Base-by-base conservation (phyloP, 75 land plant genomes). In the Pinus tabuliformis region DNA sequence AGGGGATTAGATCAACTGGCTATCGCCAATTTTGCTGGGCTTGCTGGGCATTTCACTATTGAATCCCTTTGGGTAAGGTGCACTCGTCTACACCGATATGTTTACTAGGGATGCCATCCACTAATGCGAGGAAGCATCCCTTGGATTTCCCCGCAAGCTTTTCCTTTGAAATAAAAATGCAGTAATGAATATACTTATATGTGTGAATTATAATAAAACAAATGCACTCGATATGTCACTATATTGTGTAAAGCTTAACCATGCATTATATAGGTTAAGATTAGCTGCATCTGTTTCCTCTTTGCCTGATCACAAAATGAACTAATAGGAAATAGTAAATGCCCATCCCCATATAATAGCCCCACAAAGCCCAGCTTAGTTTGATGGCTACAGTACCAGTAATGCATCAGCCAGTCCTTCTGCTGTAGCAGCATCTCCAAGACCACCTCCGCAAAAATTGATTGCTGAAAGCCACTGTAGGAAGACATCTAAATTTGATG, bases 351-450 rank as follows among this genome's bases (percentile, higher is more conserved):
- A 72, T 8, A 22, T 17, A 18, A 78, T 26, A 18, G 22, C 17
- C 14, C 36, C 15, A 74, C 15, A 26, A 30, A 45, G 52, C 28
- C 9, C 42, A 36, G 26, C 20, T 33, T 9, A 75, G 57, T 62
- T 30, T 62, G 74, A 74, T 11, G 56, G 20, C 6, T 13, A 59
- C 49, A 72, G 58, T 79, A 96, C 97, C 97, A 91, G 85, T 17
- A 96, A 76, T 73, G 93, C 97, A 76, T 91, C 93, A 77, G 95
- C 80, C 68, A 96, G 92, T 49, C 94, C 99, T 82, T 96, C 99
- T 59, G 95, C 91, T 76, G 94, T 84, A 26, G 97, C 94, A 82
- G 83, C 92, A 63, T 96, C 92, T 68, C 87, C 83, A 73, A 91
- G 92, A 61, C 97, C 99, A 75, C 97, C 97, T 62, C 93, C 99